Conservation (phyloP, 2,329 filamentous ascomycete species). For the Paramyrothecium sp. region DNA sequence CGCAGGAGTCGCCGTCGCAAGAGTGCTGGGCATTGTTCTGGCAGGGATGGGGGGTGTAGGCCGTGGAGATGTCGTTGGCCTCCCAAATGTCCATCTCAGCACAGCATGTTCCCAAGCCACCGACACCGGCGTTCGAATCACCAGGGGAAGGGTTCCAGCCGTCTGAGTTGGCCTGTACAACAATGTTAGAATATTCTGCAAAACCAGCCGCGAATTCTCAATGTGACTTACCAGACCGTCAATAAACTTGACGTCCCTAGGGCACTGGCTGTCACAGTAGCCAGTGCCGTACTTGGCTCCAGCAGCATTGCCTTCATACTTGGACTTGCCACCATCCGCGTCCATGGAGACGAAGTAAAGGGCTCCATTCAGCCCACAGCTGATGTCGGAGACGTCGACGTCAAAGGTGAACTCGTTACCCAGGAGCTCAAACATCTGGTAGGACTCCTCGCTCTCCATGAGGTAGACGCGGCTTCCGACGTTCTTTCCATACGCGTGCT, state of each 20-base stretch:
- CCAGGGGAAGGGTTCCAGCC: slow-evolving; percentile 49
- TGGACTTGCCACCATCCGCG: slow-evolving; percentile 50
- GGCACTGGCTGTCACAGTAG: slow-evolving; percentile 50
- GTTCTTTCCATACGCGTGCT: slow-evolving; percentile 44
- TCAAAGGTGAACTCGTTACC: slow-evolving; percentile 72
- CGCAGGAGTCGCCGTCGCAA: slow-evolving; percentile 51
- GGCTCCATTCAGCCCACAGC: slow-evolving; percentile 71
- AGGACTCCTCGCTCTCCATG: slow-evolving; percentile 59
- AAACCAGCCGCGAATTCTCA: background rate
- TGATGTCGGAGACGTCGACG: slow-evolving; percentile 66
- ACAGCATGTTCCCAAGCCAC: slow-evolving; percentile 55
- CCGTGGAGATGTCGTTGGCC: slow-evolving; percentile 64
- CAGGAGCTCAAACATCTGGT: slow-evolving; percentile 64
- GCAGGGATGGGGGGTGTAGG: slow-evolving; percentile 67
- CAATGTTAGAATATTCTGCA: slow-evolving; percentile 19
- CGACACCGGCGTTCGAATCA: slow-evolving; percentile 55
- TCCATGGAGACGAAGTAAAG: slow-evolving; percentile 67
- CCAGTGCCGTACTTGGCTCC: slow-evolving; percentile 62
- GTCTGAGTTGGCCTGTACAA: slow-evolving; percentile 48
- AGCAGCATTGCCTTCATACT: slow-evolving; percentile 49
- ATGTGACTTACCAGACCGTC: slow-evolving; percentile 41
- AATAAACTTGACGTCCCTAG: slow-evolving; percentile 57
- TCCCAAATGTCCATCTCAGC: slow-evolving; percentile 65
- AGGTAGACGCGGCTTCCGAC: slow-evolving; percentile 61
- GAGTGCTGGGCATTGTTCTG: slow-evolving; percentile 43